Conservation (phyloP, 371 early-diverging fungal genomes). For the Syncephalastrum sp. region DNA sequence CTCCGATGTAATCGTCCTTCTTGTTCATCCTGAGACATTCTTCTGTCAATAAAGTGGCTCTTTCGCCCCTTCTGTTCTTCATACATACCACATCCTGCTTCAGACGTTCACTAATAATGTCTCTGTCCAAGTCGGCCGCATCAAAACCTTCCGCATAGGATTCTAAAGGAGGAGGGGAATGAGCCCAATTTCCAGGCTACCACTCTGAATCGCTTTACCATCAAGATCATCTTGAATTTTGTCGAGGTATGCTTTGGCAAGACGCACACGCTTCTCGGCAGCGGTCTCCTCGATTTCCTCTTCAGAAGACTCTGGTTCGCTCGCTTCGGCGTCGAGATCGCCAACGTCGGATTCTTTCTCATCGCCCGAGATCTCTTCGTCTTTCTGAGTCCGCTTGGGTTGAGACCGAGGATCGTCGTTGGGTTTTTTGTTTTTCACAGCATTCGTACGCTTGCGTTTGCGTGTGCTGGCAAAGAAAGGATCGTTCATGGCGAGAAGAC, state of each 20-base stretch:
- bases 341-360: conserved; percentile 48
- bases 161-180: background rate
- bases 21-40: conserved; percentile 44
- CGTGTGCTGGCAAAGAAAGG: conserved; percentile 34
- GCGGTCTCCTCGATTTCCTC: conserved; percentile 78
- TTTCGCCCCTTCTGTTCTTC: background rate
- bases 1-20: conserved; percentile 53
- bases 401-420: conserved; percentile 4
- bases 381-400: conserved; percentile 14
- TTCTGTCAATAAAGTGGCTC: background rate
- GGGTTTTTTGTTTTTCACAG: conserved; percentile 11
- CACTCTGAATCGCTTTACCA: conserved; percentile 34
- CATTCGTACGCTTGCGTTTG: conserved; percentile 32
- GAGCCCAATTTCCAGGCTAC: background rate
- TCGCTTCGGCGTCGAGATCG: conserved; percentile 43
- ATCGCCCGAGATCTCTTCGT: conserved; percentile 20
- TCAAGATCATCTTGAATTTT: conserved; percentile 66
- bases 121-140: conserved; percentile 91
- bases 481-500: conserved; percentile 19
- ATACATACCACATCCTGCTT: conserved; percentile 72
- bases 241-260: conserved; percentile 89
- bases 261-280: conserved; percentile 87
- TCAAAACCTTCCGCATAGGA: conserved; percentile 70
- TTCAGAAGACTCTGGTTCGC: conserved; percentile 59
- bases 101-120: conserved; percentile 88